Conservation (phyloP, 768 basidiomycete genomes). For the Lentinula sp. region DNA sequence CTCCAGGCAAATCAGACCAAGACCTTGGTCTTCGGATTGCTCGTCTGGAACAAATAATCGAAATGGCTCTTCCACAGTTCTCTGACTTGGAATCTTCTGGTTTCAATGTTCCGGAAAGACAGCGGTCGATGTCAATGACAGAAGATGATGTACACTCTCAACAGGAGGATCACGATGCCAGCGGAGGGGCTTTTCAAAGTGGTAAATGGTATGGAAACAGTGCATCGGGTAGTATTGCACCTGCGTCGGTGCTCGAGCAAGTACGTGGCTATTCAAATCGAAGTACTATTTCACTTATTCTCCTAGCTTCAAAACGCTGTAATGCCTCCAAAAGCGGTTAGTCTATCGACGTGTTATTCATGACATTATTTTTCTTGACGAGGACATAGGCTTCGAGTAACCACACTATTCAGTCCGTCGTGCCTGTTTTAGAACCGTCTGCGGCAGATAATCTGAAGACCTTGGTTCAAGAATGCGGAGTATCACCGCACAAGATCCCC, state of each 20-base stretch:
- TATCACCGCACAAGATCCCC: conserved; percentile 83
- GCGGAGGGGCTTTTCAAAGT: conserved; percentile 72
- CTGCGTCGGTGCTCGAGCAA: conserved; percentile 75
- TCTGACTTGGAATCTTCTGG: conserved; percentile 23
- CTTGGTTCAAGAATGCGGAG: conserved; percentile 89
- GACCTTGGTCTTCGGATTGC: conserved; percentile 70
- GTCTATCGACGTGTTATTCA: not conserved
- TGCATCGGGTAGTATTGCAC: conserved; percentile 78
- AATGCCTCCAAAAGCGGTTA: conserved; percentile 22
- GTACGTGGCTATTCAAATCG: conserved; percentile 27
- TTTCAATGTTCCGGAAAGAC: conserved; percentile 20
- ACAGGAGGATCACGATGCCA: conserved; percentile 71
- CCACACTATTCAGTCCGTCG: conserved; percentile 35
- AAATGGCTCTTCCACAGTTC: conserved; percentile 73
- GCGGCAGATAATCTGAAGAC: conserved; percentile 82
- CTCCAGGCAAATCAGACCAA: conserved; percentile 81
- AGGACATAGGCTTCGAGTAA: conserved; percentile 12
- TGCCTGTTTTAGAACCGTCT: conserved; percentile 39
- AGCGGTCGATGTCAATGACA: conserved; percentile 42
- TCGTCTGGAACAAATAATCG: conserved; percentile 77
- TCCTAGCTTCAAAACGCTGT: conserved; percentile 49
- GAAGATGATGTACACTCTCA: conserved; percentile 72
- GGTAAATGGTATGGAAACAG: conserved; percentile 85
- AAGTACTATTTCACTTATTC: no score
- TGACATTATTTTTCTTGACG: not conserved